Percentiles rank a stretch among this genome's conserved stretches.
Evolutionary conservation across 1,284 basidiomycete genomes (phyloP).

Genomic region (Mycena sp.): DNA sequence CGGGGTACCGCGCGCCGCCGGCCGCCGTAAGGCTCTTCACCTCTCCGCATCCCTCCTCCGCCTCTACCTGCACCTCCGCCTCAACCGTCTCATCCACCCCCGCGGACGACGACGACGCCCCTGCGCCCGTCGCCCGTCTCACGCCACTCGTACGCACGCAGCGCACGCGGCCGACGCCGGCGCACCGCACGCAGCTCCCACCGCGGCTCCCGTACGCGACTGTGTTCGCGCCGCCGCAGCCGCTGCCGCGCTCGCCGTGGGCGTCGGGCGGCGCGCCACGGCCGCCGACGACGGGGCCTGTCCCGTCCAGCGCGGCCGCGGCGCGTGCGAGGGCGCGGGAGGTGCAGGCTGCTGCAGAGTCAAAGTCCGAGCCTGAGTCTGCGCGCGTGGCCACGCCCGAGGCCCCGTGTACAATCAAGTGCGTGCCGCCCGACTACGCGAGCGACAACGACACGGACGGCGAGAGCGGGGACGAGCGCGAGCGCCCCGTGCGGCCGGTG

Average conservation of each 20-base stretch:
- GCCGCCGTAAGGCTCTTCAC: background rate
- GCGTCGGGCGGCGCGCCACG: background rate
- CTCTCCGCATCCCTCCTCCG: background rate
- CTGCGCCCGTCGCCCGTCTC: conserved; percentile 19
- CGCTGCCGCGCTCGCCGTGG: conserved; percentile 26
- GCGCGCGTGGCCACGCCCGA: too few relatives aligned
- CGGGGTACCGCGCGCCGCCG: too few relatives aligned
- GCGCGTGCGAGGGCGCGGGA: background rate
- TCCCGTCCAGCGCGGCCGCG: background rate
- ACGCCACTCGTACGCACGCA: conserved; percentile 5
- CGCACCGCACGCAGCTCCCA: conserved; percentile 10
- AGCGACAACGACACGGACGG: background rate
- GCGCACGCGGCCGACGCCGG: background rate
- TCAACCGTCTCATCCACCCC: background rate
- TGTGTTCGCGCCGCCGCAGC: conserved; percentile 18
- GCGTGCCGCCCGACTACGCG: background rate
- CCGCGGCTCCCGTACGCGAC: conserved; percentile 4
- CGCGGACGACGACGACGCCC: background rate
- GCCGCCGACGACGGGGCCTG: background rate
- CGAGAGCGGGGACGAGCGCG: background rate
- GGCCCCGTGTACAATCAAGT: too few relatives aligned
- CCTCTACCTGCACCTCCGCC: background rate
- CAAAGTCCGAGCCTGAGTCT: too few relatives aligned
- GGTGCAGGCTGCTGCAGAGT: background rate
- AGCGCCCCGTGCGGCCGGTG: conserved; percentile 4